Evolutionary conservation across 2,329 filamentous ascomycete genomes (phyloP).

Genomic region (Calonectria hongkongensis): DNA sequence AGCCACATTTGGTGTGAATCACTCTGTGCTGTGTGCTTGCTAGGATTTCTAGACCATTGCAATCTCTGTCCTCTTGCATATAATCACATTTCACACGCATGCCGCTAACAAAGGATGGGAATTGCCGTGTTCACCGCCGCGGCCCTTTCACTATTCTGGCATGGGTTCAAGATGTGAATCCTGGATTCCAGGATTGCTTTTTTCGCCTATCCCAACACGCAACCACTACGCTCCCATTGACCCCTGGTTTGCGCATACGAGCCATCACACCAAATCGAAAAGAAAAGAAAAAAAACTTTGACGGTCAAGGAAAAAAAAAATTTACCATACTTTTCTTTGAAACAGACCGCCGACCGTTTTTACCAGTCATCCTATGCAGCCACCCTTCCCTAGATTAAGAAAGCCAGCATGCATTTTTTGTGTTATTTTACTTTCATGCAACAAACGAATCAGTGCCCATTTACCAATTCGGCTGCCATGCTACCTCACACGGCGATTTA

Average conservation of each 20-base stretch:
- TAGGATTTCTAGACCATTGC: neutral
- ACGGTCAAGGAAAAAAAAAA: neutral
- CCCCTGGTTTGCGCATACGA: conserved; percentile 14
- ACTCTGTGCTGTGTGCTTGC: neutral
- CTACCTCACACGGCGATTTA: conserved; percentile 21
- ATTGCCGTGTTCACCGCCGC: conserved; percentile 20
- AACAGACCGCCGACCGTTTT: neutral
- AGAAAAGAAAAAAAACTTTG: conserved; percentile 8
- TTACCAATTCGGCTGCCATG: conserved; percentile 16
- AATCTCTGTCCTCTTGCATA: conserved; percentile 19
- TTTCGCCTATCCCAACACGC: conserved; percentile 19
- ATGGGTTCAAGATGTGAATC: conserved; percentile 19
- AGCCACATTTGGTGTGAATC: conserved; percentile 30
- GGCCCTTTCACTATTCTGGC: conserved; percentile 8
- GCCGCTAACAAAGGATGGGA: conserved; percentile 7
- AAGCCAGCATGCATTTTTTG: conserved; percentile 9
- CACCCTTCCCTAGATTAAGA: neutral
- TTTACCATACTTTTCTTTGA: neutral
- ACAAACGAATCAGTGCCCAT: conserved; percentile 8
- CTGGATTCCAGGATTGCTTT: conserved; percentile 11
- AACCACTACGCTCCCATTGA: conserved; percentile 2
- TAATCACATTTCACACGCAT: conserved; percentile 26
- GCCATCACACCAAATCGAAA: conserved; percentile 4
- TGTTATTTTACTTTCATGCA: conserved; percentile 14
- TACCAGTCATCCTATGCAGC: conserved; percentile 5